These are phyloP conservation scores for Sphagnum contortum DNA, from an alignment of 225 moss, liverwort and hornwort species.

Conservation along the genomic window DNA sequence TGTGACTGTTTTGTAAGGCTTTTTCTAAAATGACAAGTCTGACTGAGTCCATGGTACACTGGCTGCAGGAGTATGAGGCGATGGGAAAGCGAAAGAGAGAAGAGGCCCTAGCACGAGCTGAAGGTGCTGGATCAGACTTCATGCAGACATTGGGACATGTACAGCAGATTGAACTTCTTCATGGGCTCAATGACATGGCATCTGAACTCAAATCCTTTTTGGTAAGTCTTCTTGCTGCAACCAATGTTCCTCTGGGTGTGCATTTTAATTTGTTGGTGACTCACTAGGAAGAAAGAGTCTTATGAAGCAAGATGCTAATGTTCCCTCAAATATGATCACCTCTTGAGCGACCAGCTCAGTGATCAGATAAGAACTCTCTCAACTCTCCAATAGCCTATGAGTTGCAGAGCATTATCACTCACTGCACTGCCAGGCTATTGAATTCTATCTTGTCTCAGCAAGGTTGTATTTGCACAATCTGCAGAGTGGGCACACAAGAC, in stretches of 20 bases:
- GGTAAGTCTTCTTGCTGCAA: constrained; percentile 19
- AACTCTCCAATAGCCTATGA: too few relatives aligned
- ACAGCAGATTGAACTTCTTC: constrained; percentile 82
- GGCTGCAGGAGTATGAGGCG: constrained; percentile 55
- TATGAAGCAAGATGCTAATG: neutral
- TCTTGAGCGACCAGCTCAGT: too few relatives aligned
- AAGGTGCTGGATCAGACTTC: constrained; percentile 41
- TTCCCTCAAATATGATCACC: too few relatives aligned
- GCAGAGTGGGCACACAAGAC: too few relatives aligned
- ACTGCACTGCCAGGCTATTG: too few relatives aligned
- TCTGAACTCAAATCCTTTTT: constrained; percentile 55
- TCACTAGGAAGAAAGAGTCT: neutral
- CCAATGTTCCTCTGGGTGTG: neutral
- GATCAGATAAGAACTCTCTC: too few relatives aligned
- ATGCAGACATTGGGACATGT: constrained; percentile 81
- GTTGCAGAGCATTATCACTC: too few relatives aligned
- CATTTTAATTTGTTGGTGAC: neutral
- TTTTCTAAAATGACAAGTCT: neutral
- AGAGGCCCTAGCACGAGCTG: constrained; percentile 40
- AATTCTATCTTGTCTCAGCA: too few relatives aligned
- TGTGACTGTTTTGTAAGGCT: too few relatives aligned
- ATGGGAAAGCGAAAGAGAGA: constrained; percentile 61
- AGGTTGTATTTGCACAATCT: too few relatives aligned
- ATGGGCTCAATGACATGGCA: constrained; percentile 69
- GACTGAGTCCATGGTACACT: neutral